Evolutionary conservation across 1,284 basidiomycete species (phyloP).

Genomic region (Tremellales sp.): DNA sequence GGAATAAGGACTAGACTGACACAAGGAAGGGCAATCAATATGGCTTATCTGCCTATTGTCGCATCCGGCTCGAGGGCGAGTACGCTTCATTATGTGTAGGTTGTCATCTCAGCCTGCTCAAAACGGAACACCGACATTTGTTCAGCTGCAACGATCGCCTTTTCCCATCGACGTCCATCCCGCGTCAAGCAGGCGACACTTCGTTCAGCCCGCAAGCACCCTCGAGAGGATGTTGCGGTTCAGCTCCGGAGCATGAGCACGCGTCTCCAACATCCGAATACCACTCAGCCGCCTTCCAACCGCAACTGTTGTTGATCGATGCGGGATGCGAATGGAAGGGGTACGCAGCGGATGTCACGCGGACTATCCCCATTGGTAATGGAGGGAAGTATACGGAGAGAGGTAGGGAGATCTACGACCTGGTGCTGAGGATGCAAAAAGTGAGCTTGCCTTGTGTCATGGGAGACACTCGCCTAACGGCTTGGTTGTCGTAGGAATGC

Average conservation of each 20-base stretch:
- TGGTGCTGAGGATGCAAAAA: constrained; percentile 83
- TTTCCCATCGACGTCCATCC: constrained; percentile 39
- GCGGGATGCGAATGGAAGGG: constrained; percentile 84
- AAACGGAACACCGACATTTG: constrained; percentile 6
- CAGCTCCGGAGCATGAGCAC: constrained; percentile 31
- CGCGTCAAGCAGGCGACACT: constrained; percentile 33
- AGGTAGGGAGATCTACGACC: constrained; percentile 71
- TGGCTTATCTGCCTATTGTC: constrained; percentile 85
- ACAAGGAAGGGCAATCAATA: constrained; percentile 50
- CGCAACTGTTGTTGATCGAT: constrained; percentile 84
- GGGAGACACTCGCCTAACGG: constrained; percentile 1
- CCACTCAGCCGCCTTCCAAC: constrained; percentile 46
- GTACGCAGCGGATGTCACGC: constrained; percentile 47
- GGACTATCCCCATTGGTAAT: constrained; percentile 63
- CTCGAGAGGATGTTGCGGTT: constrained; percentile 43
- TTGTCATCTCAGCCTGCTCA: no score
- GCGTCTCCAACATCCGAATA: constrained; percentile 13
- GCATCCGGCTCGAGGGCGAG: constrained; percentile 77
- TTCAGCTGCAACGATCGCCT: constrained; percentile 47
- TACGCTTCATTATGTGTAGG: constrained; percentile 82
- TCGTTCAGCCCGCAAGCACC: constrained; percentile 31
- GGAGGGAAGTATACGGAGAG: constrained; percentile 77
- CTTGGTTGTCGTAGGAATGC: constrained; percentile 53
- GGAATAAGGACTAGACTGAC: no score
- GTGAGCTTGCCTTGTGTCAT: constrained; percentile 46